These are phyloP conservation scores for Cyclotella baltica DNA, from an alignment of 108 stramenopile genomes.

Conservation along the genomic window DNA sequence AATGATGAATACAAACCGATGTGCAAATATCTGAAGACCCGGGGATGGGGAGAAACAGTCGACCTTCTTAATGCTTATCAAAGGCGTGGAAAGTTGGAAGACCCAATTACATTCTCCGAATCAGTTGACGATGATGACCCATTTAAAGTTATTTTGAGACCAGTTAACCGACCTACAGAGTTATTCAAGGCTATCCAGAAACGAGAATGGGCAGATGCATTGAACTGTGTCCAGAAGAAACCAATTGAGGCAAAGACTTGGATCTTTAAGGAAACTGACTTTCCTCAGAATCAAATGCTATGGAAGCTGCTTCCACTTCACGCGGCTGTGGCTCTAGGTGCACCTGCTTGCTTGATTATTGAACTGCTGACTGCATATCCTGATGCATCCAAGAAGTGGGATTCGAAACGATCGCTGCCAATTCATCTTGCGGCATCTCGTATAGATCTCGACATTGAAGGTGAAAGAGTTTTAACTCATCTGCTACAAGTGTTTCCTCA, in stretches of 20 bases:
- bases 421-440: conserved; percentile 19
- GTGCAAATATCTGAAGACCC: background rate
- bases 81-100: background rate
- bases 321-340: conserved; percentile 5
- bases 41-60: background rate
- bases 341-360: conserved; percentile 10
- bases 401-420: conserved; percentile 2
- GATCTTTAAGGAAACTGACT: background rate
- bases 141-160: background rate
- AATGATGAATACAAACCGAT: background rate
- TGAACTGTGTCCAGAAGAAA: background rate
- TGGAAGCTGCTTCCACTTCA: conserved; percentile 22
- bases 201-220: conserved; percentile 4
- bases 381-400: background rate
- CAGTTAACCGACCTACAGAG: background rate
- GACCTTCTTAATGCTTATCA: background rate
- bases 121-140: background rate
- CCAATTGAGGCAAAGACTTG: conserved; percentile 8
- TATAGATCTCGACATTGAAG: conserved; percentile 2
- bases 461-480: background rate
- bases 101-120: background rate
- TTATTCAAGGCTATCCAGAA: background rate
- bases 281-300: background rate
- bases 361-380: conserved; percentile 7
- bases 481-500: background rate